Evolutionary conservation across 1,284 basidiomycete species (phyloP), one percentile per base, ranked within the genome.

Genomic region (Chalciporus sp.): DNA sequence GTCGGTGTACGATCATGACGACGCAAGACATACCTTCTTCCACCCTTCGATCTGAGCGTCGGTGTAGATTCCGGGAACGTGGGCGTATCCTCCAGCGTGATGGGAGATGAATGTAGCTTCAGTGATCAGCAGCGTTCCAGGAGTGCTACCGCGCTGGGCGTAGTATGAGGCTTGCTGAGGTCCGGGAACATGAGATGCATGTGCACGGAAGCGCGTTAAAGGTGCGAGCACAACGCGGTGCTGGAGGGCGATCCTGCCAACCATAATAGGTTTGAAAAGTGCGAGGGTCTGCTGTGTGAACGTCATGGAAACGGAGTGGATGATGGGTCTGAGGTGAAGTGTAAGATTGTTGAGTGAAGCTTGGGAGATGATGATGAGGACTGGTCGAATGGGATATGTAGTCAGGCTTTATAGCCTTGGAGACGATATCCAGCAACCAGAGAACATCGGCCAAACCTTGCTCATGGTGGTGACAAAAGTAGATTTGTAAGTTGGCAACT

Each of bases 161-260:
- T 72, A 73, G 58, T 73, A 73, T 10, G 50, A 47, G 9, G 53
- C 56, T 10, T 20, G 50, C 10, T 63, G 50, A 7, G 61, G 59
- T 1, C 44, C 53, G 5, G 62, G 56, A 7, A 58, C 49, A 14
- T 56, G 59, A n/a, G 61, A 46, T 1, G 50, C 53, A 39, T 62
- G 42, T 2, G 65, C 68, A 10, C 73, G 63, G 55, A 62, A 60
- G 12, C 73, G 68, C 1, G 72, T 72, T 42, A 74, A 50, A 7
- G 72, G 73, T 0, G 73, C 69, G 35, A 71, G 60, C 4, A 63
- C 68, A 27, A 73, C 51, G 2, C 73, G 66, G 55, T 73, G 66
- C 51, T 44, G 56, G 29, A 76, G 64, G 7, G 60, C 47, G n/a
- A 72, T 33, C 9, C 49, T 33, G 11, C 75, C 73, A 31, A 76